phyloP scores from a whole-genome alignment of 2,329 filamentous ascomycete species.

The Magnaporthales sp. region DNA sequence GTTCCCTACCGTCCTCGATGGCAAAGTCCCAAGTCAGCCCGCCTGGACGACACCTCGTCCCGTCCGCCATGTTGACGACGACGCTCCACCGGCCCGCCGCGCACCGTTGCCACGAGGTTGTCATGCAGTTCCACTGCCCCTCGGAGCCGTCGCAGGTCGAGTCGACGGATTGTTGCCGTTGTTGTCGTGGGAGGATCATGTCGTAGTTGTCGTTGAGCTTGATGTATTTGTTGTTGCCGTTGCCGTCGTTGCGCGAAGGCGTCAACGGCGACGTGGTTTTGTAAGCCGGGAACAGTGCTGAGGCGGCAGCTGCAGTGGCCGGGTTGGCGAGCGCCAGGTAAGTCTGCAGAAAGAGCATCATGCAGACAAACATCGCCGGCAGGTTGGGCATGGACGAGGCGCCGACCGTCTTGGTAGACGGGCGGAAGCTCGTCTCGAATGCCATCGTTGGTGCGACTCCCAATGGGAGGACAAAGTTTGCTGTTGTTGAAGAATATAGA shows the following conservation, averaged over 20 bases:
- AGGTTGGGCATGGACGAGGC: slow-evolving; percentile 1
- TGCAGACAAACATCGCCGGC: not conserved
- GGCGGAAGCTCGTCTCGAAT: not conserved
- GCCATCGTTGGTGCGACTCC: not conserved
- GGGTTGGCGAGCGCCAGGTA: not conserved
- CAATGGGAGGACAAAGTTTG: not conserved
- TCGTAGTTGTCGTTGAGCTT: not conserved
- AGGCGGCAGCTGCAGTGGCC: not conserved
- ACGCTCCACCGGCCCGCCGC: slow-evolving; percentile 36
- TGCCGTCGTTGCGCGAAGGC: not conserved
- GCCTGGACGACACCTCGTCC: slow-evolving; percentile 35
- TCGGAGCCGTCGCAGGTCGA: slow-evolving; percentile 32
- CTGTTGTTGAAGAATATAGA: not conserved
- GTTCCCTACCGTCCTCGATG: not conserved
- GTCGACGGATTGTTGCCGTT: slow-evolving; percentile 15
- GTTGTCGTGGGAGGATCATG: not conserved
- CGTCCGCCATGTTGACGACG: slow-evolving; percentile 31
- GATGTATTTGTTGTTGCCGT: not conserved
- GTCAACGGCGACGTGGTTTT: not conserved
- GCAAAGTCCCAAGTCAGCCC: slow-evolving; percentile 31
- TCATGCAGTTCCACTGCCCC: slow-evolving; percentile 48
- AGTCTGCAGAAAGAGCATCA: not conserved
- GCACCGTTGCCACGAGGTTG: slow-evolving; percentile 39
- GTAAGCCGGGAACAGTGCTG: not conserved
- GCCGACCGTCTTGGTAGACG: not conserved